phyloP scores from a whole-genome alignment of 2,329 filamentous ascomycete species.

The Arthrobotrys iridis region DNA sequence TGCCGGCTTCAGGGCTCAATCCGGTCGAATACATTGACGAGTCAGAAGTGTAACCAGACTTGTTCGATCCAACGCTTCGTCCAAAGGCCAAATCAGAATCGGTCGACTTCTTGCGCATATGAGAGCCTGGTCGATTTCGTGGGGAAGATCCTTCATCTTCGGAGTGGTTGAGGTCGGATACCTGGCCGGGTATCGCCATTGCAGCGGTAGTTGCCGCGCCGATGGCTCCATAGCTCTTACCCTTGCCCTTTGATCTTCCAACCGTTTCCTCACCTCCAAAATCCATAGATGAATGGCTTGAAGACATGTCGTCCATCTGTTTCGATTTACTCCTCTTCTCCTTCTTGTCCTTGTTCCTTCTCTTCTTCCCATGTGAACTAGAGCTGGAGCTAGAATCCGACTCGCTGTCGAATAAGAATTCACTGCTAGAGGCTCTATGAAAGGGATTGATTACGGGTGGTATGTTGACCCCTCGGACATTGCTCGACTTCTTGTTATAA shows the following conservation, averaged over 20 bases:
- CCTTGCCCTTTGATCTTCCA: not conserved
- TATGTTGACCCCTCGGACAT: slow-evolving; percentile 40
- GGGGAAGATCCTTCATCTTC: slow-evolving; percentile 48
- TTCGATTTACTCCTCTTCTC: slow-evolving; percentile 15
- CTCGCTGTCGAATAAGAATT: slow-evolving; percentile 30
- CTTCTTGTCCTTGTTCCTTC: slow-evolving; percentile 9
- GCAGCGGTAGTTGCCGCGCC: slow-evolving; percentile 25
- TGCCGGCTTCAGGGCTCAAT: slow-evolving; percentile 27
- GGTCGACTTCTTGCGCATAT: slow-evolving; percentile 52
- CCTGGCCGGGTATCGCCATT: slow-evolving; percentile 37
- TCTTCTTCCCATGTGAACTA: slow-evolving; percentile 16
- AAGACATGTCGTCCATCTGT: slow-evolving; percentile 30
- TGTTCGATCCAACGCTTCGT: slow-evolving; percentile 30
- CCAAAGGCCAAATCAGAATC: slow-evolving; percentile 43
- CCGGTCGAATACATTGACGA: slow-evolving; percentile 48
- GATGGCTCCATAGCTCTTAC: slow-evolving; percentile 14
- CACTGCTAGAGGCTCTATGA: slow-evolving; percentile 41
- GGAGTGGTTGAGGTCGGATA: slow-evolving; percentile 47
- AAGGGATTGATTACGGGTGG: slow-evolving; percentile 40
- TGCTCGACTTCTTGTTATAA: slow-evolving; percentile 39
- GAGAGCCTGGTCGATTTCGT: slow-evolving; percentile 30
- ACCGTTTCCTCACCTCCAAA: slow-evolving; percentile 22
- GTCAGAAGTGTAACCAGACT: slow-evolving; percentile 47
- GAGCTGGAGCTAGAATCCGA: slow-evolving; percentile 11
- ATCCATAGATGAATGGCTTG: slow-evolving; percentile 43